phyloP scores from a whole-genome alignment of 768 basidiomycete species.

The Suillus variegatus region DNA sequence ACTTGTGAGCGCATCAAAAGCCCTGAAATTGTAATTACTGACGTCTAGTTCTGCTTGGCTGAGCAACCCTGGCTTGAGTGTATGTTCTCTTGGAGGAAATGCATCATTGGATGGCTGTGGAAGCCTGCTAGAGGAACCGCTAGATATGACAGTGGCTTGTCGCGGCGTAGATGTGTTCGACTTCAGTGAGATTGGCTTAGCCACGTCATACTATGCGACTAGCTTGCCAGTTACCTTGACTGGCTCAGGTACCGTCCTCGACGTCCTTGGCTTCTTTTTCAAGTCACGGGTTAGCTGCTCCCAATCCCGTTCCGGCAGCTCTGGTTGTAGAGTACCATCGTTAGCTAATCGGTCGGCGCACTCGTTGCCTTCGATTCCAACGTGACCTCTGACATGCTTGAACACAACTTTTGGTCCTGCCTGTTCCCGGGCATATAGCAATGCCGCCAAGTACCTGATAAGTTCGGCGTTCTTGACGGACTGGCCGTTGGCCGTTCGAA shows the following conservation, averaged over 20 bases:
- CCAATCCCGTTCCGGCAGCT: slow-evolving; percentile 62
- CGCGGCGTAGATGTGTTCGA: background rate
- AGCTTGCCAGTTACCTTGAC: background rate
- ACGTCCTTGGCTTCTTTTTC: background rate
- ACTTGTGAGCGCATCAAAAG: background rate
- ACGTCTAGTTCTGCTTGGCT: slow-evolving; percentile 26
- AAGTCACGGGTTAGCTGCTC: slow-evolving; percentile 17
- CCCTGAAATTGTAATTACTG: background rate
- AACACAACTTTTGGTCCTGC: slow-evolving; percentile 60
- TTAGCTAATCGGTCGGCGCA: slow-evolving; percentile 79
- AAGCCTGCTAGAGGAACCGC: background rate
- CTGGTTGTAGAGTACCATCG: slow-evolving; percentile 45
- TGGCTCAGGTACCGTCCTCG: background rate
- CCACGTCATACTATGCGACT: background rate
- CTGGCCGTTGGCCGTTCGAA: slow-evolving; percentile 44
- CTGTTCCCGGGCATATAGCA: slow-evolving; percentile 53
- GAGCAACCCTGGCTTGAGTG: background rate
- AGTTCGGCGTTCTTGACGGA: slow-evolving; percentile 74
- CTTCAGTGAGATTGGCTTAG: background rate
- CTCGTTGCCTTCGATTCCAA: slow-evolving; percentile 81
- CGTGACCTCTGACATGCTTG: slow-evolving; percentile 78
- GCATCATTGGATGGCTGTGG: background rate
- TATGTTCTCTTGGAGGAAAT: background rate
- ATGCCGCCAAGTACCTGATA: slow-evolving; percentile 68
- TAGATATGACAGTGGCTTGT: background rate